Evolutionary conservation across 768 basidiomycete genomes (phyloP).

Genomic region (Pisolithus microcarpus): DNA sequence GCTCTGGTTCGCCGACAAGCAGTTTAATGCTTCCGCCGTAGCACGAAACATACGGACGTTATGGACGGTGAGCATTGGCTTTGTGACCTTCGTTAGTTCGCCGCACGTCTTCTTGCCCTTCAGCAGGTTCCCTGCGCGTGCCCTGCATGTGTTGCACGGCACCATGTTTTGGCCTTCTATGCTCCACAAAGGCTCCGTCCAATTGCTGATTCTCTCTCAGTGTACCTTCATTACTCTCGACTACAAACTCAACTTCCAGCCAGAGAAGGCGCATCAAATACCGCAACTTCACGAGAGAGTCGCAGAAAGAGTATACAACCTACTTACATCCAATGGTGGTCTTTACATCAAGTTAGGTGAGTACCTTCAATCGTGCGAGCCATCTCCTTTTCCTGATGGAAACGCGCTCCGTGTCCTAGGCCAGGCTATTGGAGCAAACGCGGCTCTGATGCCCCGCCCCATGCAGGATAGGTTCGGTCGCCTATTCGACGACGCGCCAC

Average conservation of each 20-base stretch:
- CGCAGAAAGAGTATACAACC: conserved; percentile 64
- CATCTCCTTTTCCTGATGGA: neutral
- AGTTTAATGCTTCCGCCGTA: conserved; percentile 44
- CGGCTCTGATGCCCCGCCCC: conserved; percentile 74
- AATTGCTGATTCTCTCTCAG: conserved; percentile 27
- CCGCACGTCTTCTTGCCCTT: neutral
- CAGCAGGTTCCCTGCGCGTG: neutral
- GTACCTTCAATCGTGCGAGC: conserved; percentile 11
- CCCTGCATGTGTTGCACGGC: neutral
- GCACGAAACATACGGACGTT: conserved; percentile 41
- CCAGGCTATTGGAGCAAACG: conserved; percentile 79
- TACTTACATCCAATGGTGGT: conserved; percentile 78
- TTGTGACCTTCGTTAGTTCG: neutral
- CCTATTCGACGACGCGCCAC: conserved; percentile 85
- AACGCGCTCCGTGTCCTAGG: conserved; percentile 28
- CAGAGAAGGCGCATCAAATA: conserved; percentile 62
- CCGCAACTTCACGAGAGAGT: conserved; percentile 81
- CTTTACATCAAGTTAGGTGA: conserved; percentile 79
- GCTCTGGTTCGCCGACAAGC: conserved; percentile 34
- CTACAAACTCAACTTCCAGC: conserved; percentile 86
- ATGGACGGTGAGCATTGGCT: conserved; percentile 35
- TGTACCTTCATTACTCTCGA: conserved; percentile 66
- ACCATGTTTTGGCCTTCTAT: neutral
- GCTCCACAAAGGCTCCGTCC: neutral
- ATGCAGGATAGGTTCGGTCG: conserved; percentile 77